Evolutionary conservation across 768 basidiomycete genomes (phyloP), one percentile per base, ranked within the genome.

Genomic region (Leccinum barrowsii): DNA sequence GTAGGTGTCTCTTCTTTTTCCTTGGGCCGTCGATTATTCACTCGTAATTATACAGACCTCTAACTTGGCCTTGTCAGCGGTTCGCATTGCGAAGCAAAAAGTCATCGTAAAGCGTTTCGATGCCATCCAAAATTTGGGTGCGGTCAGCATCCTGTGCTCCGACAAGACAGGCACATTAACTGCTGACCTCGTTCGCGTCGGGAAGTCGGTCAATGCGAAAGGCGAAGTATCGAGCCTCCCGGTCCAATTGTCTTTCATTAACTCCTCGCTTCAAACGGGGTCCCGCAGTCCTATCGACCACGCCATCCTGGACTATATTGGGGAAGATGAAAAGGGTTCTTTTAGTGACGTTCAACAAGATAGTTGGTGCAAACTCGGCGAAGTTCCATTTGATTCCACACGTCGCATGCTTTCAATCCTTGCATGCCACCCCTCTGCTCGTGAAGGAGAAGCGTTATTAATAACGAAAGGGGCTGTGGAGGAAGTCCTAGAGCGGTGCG

Each of bases 121-220:
- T 61, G 84, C 85, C 13, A 75, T 87, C 60, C 85, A 87, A 65
- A 83, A 80, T 52, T 67, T 87, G 42, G 82, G 84, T 11, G 82
- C 79, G 8, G 83, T 87, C 26, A 74, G 72, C 55, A 65, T 78
- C 51, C 67, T 79, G 54, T 86, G 85, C 67, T 84, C 82, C 22
- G 85, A 87, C 69, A 86, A 86, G 69, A 87, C 85, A 1, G 85
- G 85, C 24, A 87, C 85, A 15, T 67, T 83, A 30, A 83, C 82
- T 8, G 70, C 67, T 40, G 71, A 72, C 59, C 63, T 63, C 19
- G 70, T 74, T 70, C 78, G 80, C 54, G 74, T 55, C 70, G 76
- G 60, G 53, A 72, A 60, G 65, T 73, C 62, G 55, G 61, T 72
- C 4, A 53, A 68, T 21, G 26, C 21, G 40, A 52, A 47, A 44